phyloP scores from a whole-genome alignment of 176 grass and related monocot genomes.

The Oryza meridionalis region DNA sequence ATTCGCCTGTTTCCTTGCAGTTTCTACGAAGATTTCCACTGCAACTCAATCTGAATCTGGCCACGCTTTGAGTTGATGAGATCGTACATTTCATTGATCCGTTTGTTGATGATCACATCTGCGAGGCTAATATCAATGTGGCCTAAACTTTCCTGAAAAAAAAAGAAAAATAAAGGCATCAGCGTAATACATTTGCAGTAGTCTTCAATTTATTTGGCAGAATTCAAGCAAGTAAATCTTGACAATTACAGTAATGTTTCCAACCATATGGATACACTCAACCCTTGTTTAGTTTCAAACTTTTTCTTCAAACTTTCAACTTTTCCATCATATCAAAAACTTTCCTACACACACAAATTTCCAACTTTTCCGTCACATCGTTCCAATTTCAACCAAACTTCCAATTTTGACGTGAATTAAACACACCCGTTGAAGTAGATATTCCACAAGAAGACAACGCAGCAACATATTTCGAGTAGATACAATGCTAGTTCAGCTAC shows the following conservation, averaged over 20 bases:
- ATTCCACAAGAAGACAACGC: no score
- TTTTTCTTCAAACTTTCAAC: no score
- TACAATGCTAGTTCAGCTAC: neutral
- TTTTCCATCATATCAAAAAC: no score
- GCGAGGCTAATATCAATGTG: conserved; percentile 70
- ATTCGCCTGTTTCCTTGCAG: neutral
- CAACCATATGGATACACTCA: no score
- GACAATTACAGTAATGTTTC: neutral
- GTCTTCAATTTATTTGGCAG: neutral
- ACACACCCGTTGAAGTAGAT: no score
- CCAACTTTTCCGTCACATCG: no score
- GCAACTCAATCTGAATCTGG: conserved; percentile 81
- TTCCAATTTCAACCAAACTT: no score
- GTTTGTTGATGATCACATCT: conserved; percentile 78
- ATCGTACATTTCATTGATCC: conserved; percentile 78
- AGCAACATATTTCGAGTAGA: neutral
- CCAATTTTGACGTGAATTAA: no score
- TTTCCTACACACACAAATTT: no score
- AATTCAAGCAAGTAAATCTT: neutral
- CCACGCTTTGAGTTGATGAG: conserved; percentile 89
- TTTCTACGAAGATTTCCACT: conserved; percentile 83
- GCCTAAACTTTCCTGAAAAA: conserved; percentile 73
- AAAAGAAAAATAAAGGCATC: conserved; percentile 14
- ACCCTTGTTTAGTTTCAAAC: no score
- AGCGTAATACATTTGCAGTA: neutral